A percentile compares a stretch with the other conserved stretches of the same genome.
Evolutionary conservation across 768 basidiomycete genomes (phyloP).

Genomic region (Candolleomyces efflorescens): DNA sequence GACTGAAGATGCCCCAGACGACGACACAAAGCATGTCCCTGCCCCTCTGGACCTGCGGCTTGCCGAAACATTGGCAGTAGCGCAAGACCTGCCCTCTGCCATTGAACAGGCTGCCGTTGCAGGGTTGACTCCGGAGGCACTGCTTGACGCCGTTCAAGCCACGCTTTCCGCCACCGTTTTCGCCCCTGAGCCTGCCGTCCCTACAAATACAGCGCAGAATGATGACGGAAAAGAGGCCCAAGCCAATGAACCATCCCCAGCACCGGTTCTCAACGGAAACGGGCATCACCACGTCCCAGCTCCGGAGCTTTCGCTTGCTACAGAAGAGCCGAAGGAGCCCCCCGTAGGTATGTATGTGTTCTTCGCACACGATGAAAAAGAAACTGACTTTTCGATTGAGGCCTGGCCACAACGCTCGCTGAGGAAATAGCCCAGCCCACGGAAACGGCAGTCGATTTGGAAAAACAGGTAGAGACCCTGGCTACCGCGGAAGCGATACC

Average conservation of each 20-base stretch:
- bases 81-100: slow-evolving; percentile 5
- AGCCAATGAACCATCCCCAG: background rate
- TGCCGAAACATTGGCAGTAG: background rate
- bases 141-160: slow-evolving; percentile 8
- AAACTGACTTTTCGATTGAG: too few relatives aligned
- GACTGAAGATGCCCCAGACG: background rate
- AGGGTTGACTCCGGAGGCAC: slow-evolving; percentile 6
- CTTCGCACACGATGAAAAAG: too few relatives aligned
- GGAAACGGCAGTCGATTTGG: background rate
- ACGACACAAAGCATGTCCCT: background rate
- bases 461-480: background rate
- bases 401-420: background rate
- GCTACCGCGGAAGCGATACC: background rate
- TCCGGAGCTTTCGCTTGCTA: too few relatives aligned
- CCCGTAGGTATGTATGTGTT: too few relatives aligned
- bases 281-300: background rate
- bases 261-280: background rate
- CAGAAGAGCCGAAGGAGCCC: too few relatives aligned
- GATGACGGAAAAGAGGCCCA: background rate
- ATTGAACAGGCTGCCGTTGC: slow-evolving; percentile 1
- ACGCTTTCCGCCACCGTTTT: slow-evolving; percentile 1
- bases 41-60: background rate
- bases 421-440: background rate
- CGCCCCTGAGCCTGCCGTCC: background rate
- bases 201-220: background rate